phyloP scores from a whole-genome alignment of 2,329 filamentous ascomycete species.

The Hypoxylon sp. region DNA sequence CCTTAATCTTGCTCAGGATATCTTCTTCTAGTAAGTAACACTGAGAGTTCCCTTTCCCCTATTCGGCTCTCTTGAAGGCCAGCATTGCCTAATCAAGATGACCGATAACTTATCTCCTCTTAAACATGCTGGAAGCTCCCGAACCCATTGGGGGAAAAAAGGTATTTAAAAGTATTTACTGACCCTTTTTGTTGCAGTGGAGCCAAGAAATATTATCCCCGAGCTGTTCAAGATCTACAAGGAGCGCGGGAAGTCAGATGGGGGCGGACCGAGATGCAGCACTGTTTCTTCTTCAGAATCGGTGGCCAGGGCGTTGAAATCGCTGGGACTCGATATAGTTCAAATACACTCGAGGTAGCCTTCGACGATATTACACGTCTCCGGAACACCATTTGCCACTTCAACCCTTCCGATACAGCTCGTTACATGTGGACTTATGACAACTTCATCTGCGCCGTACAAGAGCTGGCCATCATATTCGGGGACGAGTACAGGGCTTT shows the following conservation, averaged over 20 bases:
- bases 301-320: neutral
- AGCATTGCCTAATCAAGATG: neutral
- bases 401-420: neutral
- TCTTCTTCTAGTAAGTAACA: conserved; percentile 6
- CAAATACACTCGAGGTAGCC: neutral
- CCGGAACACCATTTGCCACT: conserved; percentile 24
- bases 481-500: conserved; percentile 9
- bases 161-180: neutral
- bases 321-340: neutral
- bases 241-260: conserved; percentile 2
- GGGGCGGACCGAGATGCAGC: conserved; percentile 1
- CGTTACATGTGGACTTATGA: neutral
- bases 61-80: neutral
- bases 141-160: too few species aligned
- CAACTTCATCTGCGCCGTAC: neutral
- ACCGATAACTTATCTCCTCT: neutral
- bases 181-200: neutral
- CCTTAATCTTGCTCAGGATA: conserved; percentile 12
- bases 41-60: neutral
- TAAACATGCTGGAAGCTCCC: too few species aligned
- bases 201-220: neutral
- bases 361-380: neutral
- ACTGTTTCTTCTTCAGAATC: neutral
- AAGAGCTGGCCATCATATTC: conserved; percentile 14
- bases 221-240: neutral